Evolutionary conservation across 2,329 filamentous ascomycete species (phyloP).

Genomic region (Fusarium sp.): DNA sequence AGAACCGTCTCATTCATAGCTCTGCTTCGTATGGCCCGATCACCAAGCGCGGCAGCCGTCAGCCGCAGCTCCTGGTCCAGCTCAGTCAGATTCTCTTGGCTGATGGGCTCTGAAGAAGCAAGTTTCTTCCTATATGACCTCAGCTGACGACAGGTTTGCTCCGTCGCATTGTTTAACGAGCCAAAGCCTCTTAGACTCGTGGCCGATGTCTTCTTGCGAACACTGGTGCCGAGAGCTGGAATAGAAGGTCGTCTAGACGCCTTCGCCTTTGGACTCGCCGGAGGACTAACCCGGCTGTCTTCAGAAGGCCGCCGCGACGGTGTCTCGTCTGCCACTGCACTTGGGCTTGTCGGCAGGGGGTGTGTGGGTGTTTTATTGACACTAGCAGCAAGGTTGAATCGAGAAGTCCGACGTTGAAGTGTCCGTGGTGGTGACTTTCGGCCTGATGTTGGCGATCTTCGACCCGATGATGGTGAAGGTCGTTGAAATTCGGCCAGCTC

Average conservation of each 20-base stretch:
- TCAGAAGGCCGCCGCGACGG: conserved; percentile 59
- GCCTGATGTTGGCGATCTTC: conserved; percentile 62
- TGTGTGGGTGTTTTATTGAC: conserved; percentile 52
- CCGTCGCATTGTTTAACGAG: conserved; percentile 68
- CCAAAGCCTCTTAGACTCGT: conserved; percentile 61
- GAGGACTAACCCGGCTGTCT: conserved; percentile 58
- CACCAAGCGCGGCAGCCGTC: conserved; percentile 68
- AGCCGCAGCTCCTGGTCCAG: conserved; percentile 71
- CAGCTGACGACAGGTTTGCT: conserved; percentile 70
- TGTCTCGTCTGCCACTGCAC: conserved; percentile 54
- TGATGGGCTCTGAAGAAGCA: conserved; percentile 63
- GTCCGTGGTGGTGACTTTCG: conserved; percentile 65
- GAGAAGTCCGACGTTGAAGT: conserved; percentile 64
- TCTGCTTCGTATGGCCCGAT: conserved; percentile 63
- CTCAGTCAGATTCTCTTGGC: conserved; percentile 66
- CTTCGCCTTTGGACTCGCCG: conserved; percentile 59
- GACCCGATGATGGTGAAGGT: conserved; percentile 56
- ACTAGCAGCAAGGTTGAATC: conserved; percentile 54
- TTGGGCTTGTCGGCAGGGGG: conserved; percentile 53
- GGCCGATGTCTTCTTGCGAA: conserved; percentile 60
- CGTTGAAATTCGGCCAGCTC: conserved; percentile 84
- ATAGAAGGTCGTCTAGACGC: conserved; percentile 63
- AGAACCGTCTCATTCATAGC: conserved; percentile 66
- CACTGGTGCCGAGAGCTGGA: conserved; percentile 56
- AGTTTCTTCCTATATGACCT: conserved; percentile 71